Evolutionary conservation across 2,329 filamentous ascomycete species (phyloP), one percentile per base, ranked within the genome.

Genomic region (Chrysosporium queenslandicum): DNA sequence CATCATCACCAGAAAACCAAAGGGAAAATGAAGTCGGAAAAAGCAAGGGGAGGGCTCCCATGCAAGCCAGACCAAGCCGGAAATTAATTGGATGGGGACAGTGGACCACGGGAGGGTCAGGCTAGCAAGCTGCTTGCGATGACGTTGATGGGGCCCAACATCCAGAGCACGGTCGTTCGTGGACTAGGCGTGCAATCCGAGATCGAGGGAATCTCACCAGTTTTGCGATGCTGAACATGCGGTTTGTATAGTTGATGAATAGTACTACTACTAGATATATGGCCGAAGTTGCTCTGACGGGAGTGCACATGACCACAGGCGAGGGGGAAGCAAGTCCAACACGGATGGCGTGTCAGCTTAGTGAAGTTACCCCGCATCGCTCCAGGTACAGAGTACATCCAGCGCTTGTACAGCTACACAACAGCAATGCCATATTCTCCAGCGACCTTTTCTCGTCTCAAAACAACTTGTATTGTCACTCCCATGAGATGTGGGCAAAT

Each of bases 291-390:
- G n/a, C n/a, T n/a, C 18, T 40, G 41, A 12, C 12, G 14, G 27
- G 3, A 21, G 32, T 12, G 23, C 46, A 49, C 46, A 49, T 49
- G 46, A 48, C 14, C 43, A 34, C 34, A 34, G 32, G 32, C n/a
- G n/a, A n/a, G n/a, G n/a, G n/a, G n/a, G n/a, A n/a, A n/a, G 20
- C 12, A 32, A 36, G 39, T n/a, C 46, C 20, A 36, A 48, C 46
- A 48, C 46, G 46, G 46, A 20, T 16, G 32, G 46, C 46, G 46
- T 48, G 46, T 48, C 46, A 48, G 46, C 9, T 40, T 40, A 40
- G 18, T 39, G 36, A 34, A 11, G 6, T 20, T 42, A 50, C 47
- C 47, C 47, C 47, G 47, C 47, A 50, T 36, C 27, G 20, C 37
- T 34, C 5, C 4, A 23, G n/a, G 29, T 30, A 12, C n/a, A 16